A percentile compares a stretch with the other conserved stretches of the same genome.
Conservation (phyloP, 176 grass and related monocot species). For the Oryza longistaminata region DNA sequence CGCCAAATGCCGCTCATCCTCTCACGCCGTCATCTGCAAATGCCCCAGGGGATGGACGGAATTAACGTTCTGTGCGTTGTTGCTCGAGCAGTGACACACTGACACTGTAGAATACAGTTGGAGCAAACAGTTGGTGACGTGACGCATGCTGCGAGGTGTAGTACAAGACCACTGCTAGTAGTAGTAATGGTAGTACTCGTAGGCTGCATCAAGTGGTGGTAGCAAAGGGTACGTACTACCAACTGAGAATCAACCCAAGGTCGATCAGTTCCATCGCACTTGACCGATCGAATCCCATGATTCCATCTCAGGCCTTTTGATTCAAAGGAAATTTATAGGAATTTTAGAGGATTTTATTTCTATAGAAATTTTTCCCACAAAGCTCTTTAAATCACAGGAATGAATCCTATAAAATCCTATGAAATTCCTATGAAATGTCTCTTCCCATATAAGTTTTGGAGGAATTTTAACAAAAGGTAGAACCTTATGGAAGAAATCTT, state of each 20-base stretch:
- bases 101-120: neutral
- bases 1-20: neutral
- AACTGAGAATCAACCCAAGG: neutral
- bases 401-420: too few species aligned
- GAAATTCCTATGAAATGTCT: too few species aligned
- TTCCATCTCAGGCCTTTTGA: too few species aligned
- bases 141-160: neutral
- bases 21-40: neutral
- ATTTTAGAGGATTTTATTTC: too few species aligned
- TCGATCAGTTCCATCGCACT: slow-evolving; percentile 19
- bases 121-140: neutral
- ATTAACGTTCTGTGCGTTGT: neutral
- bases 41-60: neutral
- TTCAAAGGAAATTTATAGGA: too few species aligned
- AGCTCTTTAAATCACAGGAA: too few species aligned
- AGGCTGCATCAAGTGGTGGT: too few species aligned
- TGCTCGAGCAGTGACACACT: neutral
- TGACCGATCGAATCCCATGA: neutral
- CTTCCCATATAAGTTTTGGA: too few species aligned
- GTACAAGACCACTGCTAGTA: neutral
- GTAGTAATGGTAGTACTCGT: too few species aligned
- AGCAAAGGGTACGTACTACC: neutral
- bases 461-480: too few species aligned
- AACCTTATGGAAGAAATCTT: too few species aligned
- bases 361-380: too few species aligned